Percentiles rank a stretch among this genome's conserved stretches.
phyloP scores from a whole-genome alignment of 768 basidiomycete genomes.

The Panaeolus papilionaceus region DNA sequence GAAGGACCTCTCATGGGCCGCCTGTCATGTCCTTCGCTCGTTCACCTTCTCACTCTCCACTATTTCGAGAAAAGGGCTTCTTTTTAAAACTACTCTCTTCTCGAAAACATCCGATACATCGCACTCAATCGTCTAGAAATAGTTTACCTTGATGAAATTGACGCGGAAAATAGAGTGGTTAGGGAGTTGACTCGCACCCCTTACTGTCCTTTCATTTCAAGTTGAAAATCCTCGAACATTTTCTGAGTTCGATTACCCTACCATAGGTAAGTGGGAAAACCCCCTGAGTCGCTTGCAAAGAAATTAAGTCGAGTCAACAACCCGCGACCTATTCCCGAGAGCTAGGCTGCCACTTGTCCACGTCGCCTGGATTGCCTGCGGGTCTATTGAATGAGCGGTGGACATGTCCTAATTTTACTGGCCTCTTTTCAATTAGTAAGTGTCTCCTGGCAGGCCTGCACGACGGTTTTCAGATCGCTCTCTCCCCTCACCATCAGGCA shows the following conservation, averaged over 20 bases:
- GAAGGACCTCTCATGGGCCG: neutral
- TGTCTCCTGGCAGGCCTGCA: neutral
- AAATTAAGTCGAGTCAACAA: slow-evolving; percentile 8
- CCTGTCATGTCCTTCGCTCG: neutral
- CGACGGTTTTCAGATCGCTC: slow-evolving; percentile 3
- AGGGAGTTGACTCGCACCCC: slow-evolving; percentile 5
- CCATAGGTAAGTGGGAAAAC: neutral
- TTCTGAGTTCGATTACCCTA: neutral
- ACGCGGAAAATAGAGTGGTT: slow-evolving; percentile 3
- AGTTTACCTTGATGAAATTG: neutral
- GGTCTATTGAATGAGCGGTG: neutral
- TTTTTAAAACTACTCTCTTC: slow-evolving; percentile 7
- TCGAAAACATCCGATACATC: neutral
- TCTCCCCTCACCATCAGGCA: neutral
- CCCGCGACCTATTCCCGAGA: slow-evolving; percentile 10
- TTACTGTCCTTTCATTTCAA: slow-evolving; percentile 7
- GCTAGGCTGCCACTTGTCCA: slow-evolving; percentile 6
- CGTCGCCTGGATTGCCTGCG: slow-evolving; percentile 3
- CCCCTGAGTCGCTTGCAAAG: neutral
- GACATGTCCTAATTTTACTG: slow-evolving; percentile 8
- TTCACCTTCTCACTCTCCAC: slow-evolving; percentile 11
- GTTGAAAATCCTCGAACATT: slow-evolving; percentile 9
- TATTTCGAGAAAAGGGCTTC: neutral
- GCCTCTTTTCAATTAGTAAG: slow-evolving; percentile 3
- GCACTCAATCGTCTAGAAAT: neutral